A percentile compares a stretch with the other conserved stretches of the same genome.
Evolutionary conservation across 164 flowering plant species (phyloP).

Genomic region (Euptelea pleiosperma): DNA sequence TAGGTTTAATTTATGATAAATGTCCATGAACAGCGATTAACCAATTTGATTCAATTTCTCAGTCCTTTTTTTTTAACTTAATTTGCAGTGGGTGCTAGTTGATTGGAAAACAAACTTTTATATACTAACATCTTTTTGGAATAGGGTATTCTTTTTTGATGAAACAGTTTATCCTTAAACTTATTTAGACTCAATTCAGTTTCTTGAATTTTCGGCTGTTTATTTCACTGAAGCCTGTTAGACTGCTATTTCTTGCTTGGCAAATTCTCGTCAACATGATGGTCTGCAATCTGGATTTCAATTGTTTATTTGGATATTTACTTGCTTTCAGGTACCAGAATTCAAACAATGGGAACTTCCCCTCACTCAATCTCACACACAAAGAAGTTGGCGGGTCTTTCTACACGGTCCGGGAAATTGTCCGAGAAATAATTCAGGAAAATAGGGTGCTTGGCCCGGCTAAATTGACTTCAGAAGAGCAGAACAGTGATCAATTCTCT

Average conservation of each 20-base stretch:
- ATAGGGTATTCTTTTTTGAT: no score
- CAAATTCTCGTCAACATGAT: background rate
- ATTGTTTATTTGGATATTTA: slow-evolving; percentile 6
- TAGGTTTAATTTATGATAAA: no score
- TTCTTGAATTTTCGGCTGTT: no score
- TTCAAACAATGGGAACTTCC: slow-evolving; percentile 71
- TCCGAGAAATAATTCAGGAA: slow-evolving; percentile 90
- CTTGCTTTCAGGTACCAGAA: slow-evolving; percentile 61
- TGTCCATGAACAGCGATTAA: no score
- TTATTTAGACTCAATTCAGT: no score
- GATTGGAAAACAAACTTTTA: no score
- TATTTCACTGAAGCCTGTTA: no score
- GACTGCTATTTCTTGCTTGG: background rate
- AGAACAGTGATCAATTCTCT: slow-evolving; percentile 17
- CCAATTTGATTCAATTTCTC: no score
- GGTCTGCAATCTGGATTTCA: background rate
- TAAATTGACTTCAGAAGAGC: slow-evolving; percentile 37
- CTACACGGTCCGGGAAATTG: slow-evolving; percentile 88
- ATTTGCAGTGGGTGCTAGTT: no score
- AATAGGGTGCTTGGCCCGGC: slow-evolving; percentile 81
- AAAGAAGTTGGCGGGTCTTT: slow-evolving; percentile 98
- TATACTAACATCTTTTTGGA: no score
- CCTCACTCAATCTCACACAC: slow-evolving; percentile 83
- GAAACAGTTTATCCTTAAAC: no score
- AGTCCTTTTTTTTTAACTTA: no score